Evolutionary conservation across 2,329 filamentous ascomycete genomes (phyloP), one percentile per base, ranked within the genome.

Genomic region (Graphilbum sp.): DNA sequence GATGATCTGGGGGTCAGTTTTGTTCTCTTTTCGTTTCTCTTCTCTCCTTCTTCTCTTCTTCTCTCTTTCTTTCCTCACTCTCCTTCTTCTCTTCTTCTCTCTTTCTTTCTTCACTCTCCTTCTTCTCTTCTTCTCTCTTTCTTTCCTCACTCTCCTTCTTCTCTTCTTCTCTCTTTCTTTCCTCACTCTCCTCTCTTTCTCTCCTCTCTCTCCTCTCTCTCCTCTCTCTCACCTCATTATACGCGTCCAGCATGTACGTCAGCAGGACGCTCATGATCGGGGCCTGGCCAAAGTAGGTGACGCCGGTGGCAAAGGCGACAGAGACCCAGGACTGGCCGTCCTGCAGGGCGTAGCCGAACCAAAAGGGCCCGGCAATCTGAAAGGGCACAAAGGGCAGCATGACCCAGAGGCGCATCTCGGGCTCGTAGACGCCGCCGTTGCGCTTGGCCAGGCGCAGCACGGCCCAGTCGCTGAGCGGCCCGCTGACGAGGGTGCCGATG

Each of bases 231-330:
- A n/a, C n/a, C n/a, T 41, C 39, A 20, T 41, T 37, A 17, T 41
- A 41, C 1, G 39, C 39, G 15, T 41, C 39, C 2, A 38, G 27
- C 35, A 41, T 38, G 32, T 41, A 41, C 4, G 39, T 41, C n/a
- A 41, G 25, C 11, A 27, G 8, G 2, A 41, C 21, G 25, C 25
- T 23, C 10, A 32, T 30, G 32, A 38, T 38, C 12, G 39, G 39
- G 5, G 32, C 32, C 20, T 37, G 35, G 35, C 32, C 39, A 27
- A 41, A 41, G 32, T 34, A 18, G 17, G 21, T 31, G 25, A 41
- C 25, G 20, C 17, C 39, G 2, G 31, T 34, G 13, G 35, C 39
- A 17, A 41, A 32, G 17, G 39, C 35, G 16, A 41, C 35, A 2
- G 35, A 37, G 19, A 38, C 20, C 39, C 39, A 41, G 5, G 39